phyloP scores from a whole-genome alignment of 2,329 filamentous ascomycete genomes.

The Blumeria hordei region DNA sequence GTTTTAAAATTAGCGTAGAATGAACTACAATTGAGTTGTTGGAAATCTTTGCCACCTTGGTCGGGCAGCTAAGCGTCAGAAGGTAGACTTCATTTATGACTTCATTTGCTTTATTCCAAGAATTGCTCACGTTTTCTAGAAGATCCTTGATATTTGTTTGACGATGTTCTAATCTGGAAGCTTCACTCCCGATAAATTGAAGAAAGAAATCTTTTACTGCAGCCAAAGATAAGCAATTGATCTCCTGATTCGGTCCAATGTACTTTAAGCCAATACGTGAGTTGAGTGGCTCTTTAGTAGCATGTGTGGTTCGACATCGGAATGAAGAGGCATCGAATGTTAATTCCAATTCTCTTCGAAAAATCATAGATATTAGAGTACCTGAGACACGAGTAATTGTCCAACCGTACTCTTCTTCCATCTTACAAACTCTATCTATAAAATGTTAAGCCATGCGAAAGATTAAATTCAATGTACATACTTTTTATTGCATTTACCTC shows the following conservation, averaged over 20 bases:
- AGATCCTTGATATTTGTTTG: slow-evolving; percentile 31
- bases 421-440: slow-evolving; percentile 34
- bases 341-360: slow-evolving; percentile 46
- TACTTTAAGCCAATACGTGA: slow-evolving; percentile 45
- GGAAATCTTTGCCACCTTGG: slow-evolving; percentile 33
- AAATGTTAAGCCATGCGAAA: background rate
- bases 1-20: slow-evolving; percentile 34
- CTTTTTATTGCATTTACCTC: slow-evolving; percentile 65
- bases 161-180: slow-evolving; percentile 35
- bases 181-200: slow-evolving; percentile 42
- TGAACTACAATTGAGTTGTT: slow-evolving; percentile 41
- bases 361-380: slow-evolving; percentile 46
- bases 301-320: slow-evolving; percentile 5
- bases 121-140: slow-evolving; percentile 30
- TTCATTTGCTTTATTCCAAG: slow-evolving; percentile 39
- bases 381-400: slow-evolving; percentile 38
- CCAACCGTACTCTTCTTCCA: slow-evolving; percentile 50
- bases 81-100: slow-evolving; percentile 35
- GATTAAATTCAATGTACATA: slow-evolving; percentile 17
- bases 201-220: slow-evolving; percentile 54
- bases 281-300: slow-evolving; percentile 15
- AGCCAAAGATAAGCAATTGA: slow-evolving; percentile 29
- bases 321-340: slow-evolving; percentile 46
- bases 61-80: slow-evolving; percentile 40
- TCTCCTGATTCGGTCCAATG: slow-evolving; percentile 31